Evolutionary conservation across 768 basidiomycete genomes (phyloP), one percentile per base, ranked within the genome.

Genomic region (Psilocybe azurescens): DNA sequence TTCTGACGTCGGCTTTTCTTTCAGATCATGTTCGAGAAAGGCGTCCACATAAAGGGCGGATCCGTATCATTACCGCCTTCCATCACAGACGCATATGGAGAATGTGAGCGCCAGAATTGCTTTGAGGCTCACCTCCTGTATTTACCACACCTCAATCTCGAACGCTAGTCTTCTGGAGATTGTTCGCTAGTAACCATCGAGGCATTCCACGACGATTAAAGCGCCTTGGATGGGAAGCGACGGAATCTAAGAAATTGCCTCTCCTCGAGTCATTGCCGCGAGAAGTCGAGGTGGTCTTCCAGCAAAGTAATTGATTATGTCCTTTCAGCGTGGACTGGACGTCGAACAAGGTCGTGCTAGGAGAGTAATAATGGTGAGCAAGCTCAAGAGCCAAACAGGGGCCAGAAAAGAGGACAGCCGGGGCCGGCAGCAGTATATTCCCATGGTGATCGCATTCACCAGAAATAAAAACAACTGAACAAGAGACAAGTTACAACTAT

Each of bases 171-270:
- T 78, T 76, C 8, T 82, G 78, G 81, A 77, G 73, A 9, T 62
- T 79, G 13, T 59, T 81, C 13, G 80, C 77, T 2, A 74, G 78
- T 4, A 82, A 77, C 59, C 69, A 70, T 8, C 74, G 75, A 49
- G 75, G 71, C n/a, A 74, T 70, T 30, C 62, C 77, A 0, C 68
- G 74, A 28, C 74, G 76, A 3, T 70, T 81, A 29, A 72, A 72
- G 47, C 75, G 66, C 33, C 66, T 82, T 10, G 79, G 81, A 38
- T 81, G 81, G 79, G 73, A 77, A 33, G 68, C 78, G 1, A 69
- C 59, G 2, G 70, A 73, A 58, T 61, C 68, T 9, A 61, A 58
- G 50, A 67, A 67, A 56, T 39, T 58, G 20, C 47, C 66, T 2
- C 36, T 74, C 14, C 24, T 70, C 14, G 72, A 70, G 11, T 72